A percentile compares a stretch with the other conserved stretches of the same genome.
These are phyloP conservation scores for Pestalotiopsis sp. DNA, from an alignment of 2,329 filamentous ascomycete species.

Conservation along the genomic window DNA sequence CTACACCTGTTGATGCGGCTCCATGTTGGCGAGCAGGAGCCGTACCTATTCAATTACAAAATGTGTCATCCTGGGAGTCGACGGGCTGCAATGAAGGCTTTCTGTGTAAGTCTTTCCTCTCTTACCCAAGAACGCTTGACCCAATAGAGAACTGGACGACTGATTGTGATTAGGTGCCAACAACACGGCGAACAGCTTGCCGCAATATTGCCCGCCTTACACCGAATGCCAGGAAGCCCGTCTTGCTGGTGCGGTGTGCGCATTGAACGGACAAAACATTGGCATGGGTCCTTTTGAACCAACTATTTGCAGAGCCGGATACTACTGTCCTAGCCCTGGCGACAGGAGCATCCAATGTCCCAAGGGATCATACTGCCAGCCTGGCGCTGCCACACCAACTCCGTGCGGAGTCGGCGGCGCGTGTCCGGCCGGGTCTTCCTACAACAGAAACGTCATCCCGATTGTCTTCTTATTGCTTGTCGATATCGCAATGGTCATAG, in stretches of 20 bases:
- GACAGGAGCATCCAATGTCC: slow-evolving; percentile 43
- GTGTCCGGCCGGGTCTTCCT: slow-evolving; percentile 44
- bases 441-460: slow-evolving; percentile 44
- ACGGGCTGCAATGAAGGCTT: slow-evolving; percentile 42
- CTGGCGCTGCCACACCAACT: slow-evolving; percentile 46
- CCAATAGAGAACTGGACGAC: background rate
- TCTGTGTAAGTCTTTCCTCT: slow-evolving; percentile 34
- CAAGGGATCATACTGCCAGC: slow-evolving; percentile 49
- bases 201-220: slow-evolving; percentile 43
- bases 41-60: slow-evolving; percentile 40
- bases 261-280: slow-evolving; percentile 32
- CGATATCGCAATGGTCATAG: slow-evolving; percentile 40
- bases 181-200: slow-evolving; percentile 46
- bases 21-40: slow-evolving; percentile 41
- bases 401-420: slow-evolving; percentile 45
- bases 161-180: slow-evolving; percentile 34
- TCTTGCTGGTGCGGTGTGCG: slow-evolving; percentile 34
- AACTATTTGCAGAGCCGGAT: slow-evolving; percentile 47
- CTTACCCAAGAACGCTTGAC: background rate
- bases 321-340: slow-evolving; percentile 47
- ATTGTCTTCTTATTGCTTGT: slow-evolving; percentile 40
- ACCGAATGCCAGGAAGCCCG: slow-evolving; percentile 36
- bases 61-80: slow-evolving; percentile 33
- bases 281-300: slow-evolving; percentile 51
- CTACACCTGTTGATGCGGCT: slow-evolving; percentile 35